Base-by-base conservation (phyloP, 192 early-diverging fungal species). In the Rhizoclosmatium globosum region DNA sequence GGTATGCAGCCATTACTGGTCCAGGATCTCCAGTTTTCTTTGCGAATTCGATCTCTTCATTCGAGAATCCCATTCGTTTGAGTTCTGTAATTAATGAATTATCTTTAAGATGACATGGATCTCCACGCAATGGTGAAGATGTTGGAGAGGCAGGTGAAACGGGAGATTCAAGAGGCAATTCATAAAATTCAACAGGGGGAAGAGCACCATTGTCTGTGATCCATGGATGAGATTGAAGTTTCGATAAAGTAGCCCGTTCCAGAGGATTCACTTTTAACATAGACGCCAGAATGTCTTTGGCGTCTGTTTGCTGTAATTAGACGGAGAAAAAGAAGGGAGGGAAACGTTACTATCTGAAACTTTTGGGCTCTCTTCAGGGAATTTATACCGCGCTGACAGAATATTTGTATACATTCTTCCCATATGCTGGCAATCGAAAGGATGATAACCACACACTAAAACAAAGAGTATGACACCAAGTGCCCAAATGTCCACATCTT, bases 401-500 rank as follows among this genome's bases (percentile, higher is more conserved):
- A 88, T 86, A 17, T 68, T 73, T 15, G 72, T 61, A 69, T 81
- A 88, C 83, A 88, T 79, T 48, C 77, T 79, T 1, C 79, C 70
- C 48, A 96, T 94, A 75, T 95, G 92, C 76, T 95, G 92, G 79
- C 97, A 94, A 74, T 97, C 95, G 74, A 96, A 98, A 0, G 97
- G 97, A 42, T 96, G 88, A 39, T 92, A 88, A 7, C 96, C 96
- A 71, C 92, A 94, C 23, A 96, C 83, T 91, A 97, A 92, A 43
- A 96, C 95, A 79, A 94, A 96, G 19, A 97, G 87, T 77, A 97
- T 93, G 3, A 97, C 94, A 17, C 96, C 96, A 75, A 94, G 91
- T 70, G 93, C 94, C 96, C 96, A 98, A 7, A 96, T 94, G 83
- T 98, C 96, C 7, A 96, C 96, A 82, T 96, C 95, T 53, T 93